phyloP scores from a whole-genome alignment of 225 moss, liverwort and hornwort genomes.

The Marchantia paleacea region DNA sequence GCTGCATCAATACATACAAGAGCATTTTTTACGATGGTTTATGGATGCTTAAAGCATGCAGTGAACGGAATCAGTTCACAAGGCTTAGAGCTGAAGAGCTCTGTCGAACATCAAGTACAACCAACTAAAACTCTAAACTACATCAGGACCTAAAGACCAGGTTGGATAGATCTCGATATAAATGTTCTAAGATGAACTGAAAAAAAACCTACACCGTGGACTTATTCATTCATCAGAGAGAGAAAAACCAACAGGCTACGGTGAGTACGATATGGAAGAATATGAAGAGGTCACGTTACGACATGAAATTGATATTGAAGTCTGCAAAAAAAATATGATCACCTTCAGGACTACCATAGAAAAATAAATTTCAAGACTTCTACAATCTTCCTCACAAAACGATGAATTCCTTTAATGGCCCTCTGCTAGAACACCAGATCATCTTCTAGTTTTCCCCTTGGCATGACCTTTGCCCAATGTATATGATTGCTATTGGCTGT shows the following conservation, averaged over 20 bases:
- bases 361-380: too few species aligned
- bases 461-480: too few species aligned
- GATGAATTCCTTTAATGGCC: too few species aligned
- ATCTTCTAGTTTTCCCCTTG: too few species aligned
- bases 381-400: too few species aligned
- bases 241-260: neutral
- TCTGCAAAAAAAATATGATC: neutral
- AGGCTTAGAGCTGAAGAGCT: neutral
- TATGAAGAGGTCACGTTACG: neutral
- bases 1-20: neutral
- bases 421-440: too few species aligned
- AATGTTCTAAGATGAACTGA: neutral
- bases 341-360: neutral
- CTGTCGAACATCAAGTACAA: neutral
- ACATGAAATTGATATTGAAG: neutral
- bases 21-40: neutral
- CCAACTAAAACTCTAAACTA: neutral
- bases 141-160: neutral
- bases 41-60: neutral
- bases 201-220: neutral
- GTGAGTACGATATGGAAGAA: neutral
- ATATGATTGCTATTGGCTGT: too few species aligned
- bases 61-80: neutral
- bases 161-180: neutral
- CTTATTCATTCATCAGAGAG: neutral